Base-by-base conservation (phyloP, 306 rosid species). In the Medicago arabica region DNA sequence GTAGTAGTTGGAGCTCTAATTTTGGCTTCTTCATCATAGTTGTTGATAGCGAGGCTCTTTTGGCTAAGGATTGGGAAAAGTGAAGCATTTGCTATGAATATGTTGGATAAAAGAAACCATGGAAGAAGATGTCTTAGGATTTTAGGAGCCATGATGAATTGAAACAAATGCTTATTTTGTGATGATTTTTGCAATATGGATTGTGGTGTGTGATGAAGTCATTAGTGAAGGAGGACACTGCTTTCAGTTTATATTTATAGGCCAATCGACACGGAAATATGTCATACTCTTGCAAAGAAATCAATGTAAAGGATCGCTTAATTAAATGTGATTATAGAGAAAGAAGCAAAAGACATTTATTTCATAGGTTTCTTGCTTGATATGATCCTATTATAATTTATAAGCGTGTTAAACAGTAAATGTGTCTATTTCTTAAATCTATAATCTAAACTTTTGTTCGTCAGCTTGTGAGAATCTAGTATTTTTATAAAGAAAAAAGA, bases 71-170 rank as follows among this genome's bases (percentile, higher is more conserved):
- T 34, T 34, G 38, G 6, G 38, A 17, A 8, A 40, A 40, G 12
- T 40, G 53, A 25, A 66, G 36, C 53, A 66, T 65, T 16, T 39
- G 49, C 25, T 66, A 18, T 66, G 49, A 11, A 19, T 5, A 65
- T 39, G 18, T 10, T 39, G 41, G 51, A 18, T 34, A 40, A 31
- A 38, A 64, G 49, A 38, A 64, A 17, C 28, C 39, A 64, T 13
- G 39, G 8, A 6, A 64, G 15, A 39, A 64, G 31, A 28, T 8
- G 9, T 41, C 49, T 64, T 64, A 6, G 50, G 71, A 40, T 66
- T 65, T 39, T 65, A 39, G 70, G 16, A 65, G 51, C 16, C 70
- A 65, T 65, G 19, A 50, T 50, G 19, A 50, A n/a, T 2, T 50
- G 34, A 72, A 63, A 36, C 21, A 34, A 62, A 62, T n/a, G 23